Evolutionary conservation across 345 rosid genomes (phyloP).

Genomic region (Anastatica hierochuntica): DNA sequence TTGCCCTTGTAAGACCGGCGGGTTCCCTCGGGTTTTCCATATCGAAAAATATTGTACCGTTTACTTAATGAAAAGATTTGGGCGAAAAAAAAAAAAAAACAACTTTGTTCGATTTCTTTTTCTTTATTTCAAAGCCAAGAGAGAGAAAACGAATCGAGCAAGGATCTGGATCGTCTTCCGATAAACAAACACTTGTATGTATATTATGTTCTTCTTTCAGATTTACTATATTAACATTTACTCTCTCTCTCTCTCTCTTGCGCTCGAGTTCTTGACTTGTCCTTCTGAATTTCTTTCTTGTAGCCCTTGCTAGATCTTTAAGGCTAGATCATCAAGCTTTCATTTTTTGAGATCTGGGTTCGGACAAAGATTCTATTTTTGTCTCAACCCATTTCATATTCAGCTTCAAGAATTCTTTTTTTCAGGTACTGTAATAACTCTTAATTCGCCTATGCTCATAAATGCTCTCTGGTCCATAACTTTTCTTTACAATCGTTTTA

Average conservation of each 20-base stretch:
- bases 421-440: constrained; percentile 25
- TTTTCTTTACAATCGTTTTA: not conserved
- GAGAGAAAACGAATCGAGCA: constrained; percentile 32
- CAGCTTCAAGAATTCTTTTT: not conserved
- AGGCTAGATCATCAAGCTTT: constrained; percentile 15
- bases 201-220: not conserved
- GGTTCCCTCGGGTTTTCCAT: no score
- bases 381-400: not conserved
- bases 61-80: no score
- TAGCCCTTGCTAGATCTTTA: constrained; percentile 17
- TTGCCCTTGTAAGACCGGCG: no score
- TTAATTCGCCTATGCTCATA: not conserved
- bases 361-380: constrained; percentile 22
- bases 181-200: constrained; percentile 10
- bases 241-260: not conserved
- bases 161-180: constrained; percentile 17
- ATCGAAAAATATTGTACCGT: no score
- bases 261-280: not conserved
- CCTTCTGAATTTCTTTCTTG: not conserved
- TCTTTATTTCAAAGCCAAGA: constrained; percentile 14
- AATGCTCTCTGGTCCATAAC: constrained; percentile 8
- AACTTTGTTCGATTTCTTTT: not conserved
- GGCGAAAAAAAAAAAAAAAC: no score
- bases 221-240: not conserved
- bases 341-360: constrained; percentile 26